These are phyloP conservation scores for Tolypocladium capitatum DNA, from an alignment of 2,329 filamentous ascomycete genomes.

Conservation along the genomic window DNA sequence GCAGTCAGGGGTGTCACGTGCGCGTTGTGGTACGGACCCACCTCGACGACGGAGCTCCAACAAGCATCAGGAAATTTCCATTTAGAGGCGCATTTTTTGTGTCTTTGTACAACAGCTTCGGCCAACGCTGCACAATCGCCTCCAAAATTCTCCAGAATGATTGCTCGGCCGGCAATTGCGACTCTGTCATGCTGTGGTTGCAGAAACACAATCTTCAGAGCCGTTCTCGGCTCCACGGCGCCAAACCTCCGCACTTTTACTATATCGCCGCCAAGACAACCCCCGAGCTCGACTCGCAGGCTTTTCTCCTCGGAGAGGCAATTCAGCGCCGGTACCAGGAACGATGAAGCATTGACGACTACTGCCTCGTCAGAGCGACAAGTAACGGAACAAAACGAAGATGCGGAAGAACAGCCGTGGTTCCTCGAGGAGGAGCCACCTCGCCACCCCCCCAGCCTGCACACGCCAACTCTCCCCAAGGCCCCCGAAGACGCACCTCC, in stretches of 20 bases:
- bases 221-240: constrained; percentile 12
- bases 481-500: constrained; percentile 55
- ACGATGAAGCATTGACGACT: constrained; percentile 4
- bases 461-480: constrained; percentile 34
- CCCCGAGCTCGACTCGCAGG: constrained; percentile 10
- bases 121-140: not conserved
- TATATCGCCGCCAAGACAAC: constrained; percentile 6
- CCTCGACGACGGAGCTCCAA: not conserved
- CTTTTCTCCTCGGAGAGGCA: constrained; percentile 9
- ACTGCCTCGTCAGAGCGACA: constrained; percentile 7
- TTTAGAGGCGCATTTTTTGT: not conserved
- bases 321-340: not conserved
- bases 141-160: constrained; percentile 9
- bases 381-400: constrained; percentile 10
- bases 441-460: constrained; percentile 34
- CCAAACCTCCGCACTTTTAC: constrained; percentile 11
- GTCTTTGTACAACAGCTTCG: not conserved
- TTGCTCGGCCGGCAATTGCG: constrained; percentile 15
- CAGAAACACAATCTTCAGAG: constrained; percentile 15
- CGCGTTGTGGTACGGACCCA: not conserved
- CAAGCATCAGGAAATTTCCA: not conserved
- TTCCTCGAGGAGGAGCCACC: constrained; percentile 66
- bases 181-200: constrained; percentile 18
- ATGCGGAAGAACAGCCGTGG: constrained; percentile 51
- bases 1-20: constrained; percentile 6